phyloP scores from a whole-genome alignment of 148 eudicot species.

The Chenopodium berlandieri region DNA sequence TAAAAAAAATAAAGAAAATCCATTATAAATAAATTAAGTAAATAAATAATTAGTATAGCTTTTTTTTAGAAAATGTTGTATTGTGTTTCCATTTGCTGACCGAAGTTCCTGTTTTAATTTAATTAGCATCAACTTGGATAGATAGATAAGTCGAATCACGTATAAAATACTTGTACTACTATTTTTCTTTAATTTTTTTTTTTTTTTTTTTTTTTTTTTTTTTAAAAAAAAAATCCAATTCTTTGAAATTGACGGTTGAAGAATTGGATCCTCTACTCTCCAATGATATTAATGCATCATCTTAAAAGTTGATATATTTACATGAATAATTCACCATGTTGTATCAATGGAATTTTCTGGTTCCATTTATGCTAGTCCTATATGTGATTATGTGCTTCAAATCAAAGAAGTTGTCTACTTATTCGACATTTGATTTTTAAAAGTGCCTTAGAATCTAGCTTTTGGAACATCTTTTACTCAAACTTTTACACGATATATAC shows the following conservation, averaged over 20 bases:
- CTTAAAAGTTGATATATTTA: not conserved
- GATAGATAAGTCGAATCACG: slow-evolving; percentile 28
- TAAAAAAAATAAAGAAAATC: not conserved
- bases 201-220: not conserved
- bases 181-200: too few relatives aligned
- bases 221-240: not conserved
- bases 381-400: not conserved
- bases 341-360: slow-evolving; percentile 5
- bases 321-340: not conserved
- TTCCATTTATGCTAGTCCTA: not conserved
- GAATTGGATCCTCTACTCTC: not conserved
- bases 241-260: not conserved
- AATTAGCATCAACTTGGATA: slow-evolving; percentile 20
- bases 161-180: slow-evolving; percentile 17
- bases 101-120: slow-evolving; percentile 17
- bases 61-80: slow-evolving; percentile 9
- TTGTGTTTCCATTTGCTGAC: slow-evolving; percentile 15
- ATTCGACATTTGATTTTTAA: not conserved
- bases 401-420: not conserved
- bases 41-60: not conserved
- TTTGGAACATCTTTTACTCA: slow-evolving; percentile 2
- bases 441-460: not conserved
- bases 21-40: not conserved
- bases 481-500: not conserved
- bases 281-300: not conserved